Evolutionary conservation across 805 yeast genomes (phyloP).

Genomic region (Pichia cephalocereana): DNA sequence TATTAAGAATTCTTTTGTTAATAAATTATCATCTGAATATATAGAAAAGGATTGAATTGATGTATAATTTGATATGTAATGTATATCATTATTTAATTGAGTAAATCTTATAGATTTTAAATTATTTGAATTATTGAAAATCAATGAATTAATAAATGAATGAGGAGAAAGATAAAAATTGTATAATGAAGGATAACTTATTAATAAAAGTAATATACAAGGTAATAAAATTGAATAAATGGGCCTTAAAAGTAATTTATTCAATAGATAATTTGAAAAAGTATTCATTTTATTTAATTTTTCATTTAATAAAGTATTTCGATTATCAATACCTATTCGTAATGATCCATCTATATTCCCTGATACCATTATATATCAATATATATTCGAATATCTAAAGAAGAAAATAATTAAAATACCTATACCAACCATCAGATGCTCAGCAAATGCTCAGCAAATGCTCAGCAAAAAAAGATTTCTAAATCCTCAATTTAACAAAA

Average conservation of each 20-base stretch:
- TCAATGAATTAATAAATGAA: neutral
- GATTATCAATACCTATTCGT: neutral
- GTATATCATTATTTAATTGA: neutral
- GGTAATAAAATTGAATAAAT: neutral
- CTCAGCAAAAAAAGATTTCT: too few relatives aligned
- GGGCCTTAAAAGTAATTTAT: neutral
- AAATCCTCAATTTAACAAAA: too few relatives aligned
- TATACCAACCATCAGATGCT: too few relatives aligned
- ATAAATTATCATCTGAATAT: neutral
- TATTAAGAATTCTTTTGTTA: neutral
- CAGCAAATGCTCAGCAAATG: too few relatives aligned
- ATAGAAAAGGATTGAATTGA: neutral
- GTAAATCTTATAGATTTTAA: neutral
- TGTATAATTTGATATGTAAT: neutral
- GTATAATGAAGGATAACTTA: slow-evolving; percentile 2
- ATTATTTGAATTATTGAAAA: neutral
- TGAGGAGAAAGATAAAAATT: neutral
- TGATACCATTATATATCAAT: neutral
- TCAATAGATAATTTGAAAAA: neutral
- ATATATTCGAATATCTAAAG: too few relatives aligned
- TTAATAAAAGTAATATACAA: neutral
- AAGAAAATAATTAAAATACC: too few relatives aligned
- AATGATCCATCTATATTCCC: neutral
- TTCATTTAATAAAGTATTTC: neutral
- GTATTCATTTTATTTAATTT: neutral